phyloP scores from a whole-genome alignment of 179 eudicot genomes.

The Camellia oleifera region DNA sequence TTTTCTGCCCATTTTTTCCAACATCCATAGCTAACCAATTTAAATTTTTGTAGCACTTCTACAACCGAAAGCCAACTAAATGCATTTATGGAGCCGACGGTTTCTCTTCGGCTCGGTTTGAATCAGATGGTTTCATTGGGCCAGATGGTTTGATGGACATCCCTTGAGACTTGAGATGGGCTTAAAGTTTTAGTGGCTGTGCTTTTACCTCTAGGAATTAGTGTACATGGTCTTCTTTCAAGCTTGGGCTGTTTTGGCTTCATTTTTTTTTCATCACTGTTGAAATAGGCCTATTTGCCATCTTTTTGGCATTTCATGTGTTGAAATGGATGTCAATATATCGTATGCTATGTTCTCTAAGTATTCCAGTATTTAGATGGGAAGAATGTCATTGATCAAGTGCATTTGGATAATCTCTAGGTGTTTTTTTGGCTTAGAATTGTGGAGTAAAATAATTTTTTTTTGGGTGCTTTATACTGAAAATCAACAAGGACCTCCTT shows the following conservation, averaged over 20 bases:
- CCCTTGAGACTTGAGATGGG: neutral
- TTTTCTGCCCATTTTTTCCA: too few species aligned
- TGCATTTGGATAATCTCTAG: neutral
- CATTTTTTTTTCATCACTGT: neutral
- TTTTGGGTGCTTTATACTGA: neutral
- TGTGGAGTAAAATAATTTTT: neutral
- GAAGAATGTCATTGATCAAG: neutral
- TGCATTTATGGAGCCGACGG: too few species aligned
- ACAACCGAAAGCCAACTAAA: too few species aligned
- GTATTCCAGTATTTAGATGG: neutral
- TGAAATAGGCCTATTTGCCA: neutral
- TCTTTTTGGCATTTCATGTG: neutral
- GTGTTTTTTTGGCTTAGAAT: neutral
- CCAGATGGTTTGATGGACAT: too few species aligned
- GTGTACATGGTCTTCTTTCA: neutral
- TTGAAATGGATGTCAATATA: neutral
- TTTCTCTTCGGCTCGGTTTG: too few species aligned
- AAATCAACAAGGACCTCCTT: neutral
- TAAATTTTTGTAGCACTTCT: too few species aligned
- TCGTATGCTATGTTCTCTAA: neutral
- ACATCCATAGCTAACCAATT: too few species aligned
- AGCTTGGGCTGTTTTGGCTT: conserved; percentile 2
- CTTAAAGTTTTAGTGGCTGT: neutral
- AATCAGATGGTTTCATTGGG: too few species aligned
- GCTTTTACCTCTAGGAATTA: neutral